Evolutionary conservation across 2,329 filamentous ascomycete genomes (phyloP).

Genomic region (Talaromyces atroroseus): DNA sequence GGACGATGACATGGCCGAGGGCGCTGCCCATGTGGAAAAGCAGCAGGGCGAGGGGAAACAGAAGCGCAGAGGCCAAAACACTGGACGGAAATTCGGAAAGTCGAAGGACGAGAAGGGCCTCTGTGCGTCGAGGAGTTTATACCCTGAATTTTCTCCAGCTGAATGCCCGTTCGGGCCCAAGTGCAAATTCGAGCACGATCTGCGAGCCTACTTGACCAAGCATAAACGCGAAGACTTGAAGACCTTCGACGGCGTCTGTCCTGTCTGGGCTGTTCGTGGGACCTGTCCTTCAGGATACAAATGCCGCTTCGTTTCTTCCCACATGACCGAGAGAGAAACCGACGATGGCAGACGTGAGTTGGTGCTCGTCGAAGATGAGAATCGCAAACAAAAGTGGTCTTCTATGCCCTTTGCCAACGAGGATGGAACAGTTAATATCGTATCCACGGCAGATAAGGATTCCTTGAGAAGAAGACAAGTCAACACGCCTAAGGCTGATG

Average conservation of each 20-base stretch:
- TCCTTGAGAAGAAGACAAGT: conserved; percentile 68
- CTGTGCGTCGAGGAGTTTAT: conserved; percentile 67
- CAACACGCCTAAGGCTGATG: conserved; percentile 66
- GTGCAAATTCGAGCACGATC: conserved; percentile 76
- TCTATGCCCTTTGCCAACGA: conserved; percentile 30
- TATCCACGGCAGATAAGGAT: conserved; percentile 65
- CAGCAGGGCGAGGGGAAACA: conserved; percentile 39
- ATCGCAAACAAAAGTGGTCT: conserved; percentile 37
- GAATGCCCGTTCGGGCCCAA: conserved; percentile 72
- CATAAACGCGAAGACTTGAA: conserved; percentile 75
- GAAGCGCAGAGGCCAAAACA: conserved; percentile 73
- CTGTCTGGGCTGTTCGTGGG: conserved; percentile 70
- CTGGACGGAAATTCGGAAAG: conserved; percentile 70
- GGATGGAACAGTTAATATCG: conserved; percentile 69
- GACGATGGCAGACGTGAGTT: conserved; percentile 81
- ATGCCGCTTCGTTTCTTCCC: conserved; percentile 82
- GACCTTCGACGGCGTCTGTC: conserved; percentile 72
- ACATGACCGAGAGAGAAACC: conserved; percentile 72
- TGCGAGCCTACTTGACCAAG: conserved; percentile 77
- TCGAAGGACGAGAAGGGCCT: conserved; percentile 72
- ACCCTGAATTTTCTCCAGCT: conserved; percentile 72
- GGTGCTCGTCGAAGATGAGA: conserved; percentile 58
- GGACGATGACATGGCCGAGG: conserved; percentile 57
- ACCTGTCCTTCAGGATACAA: conserved; percentile 85
- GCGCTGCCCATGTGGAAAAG: conserved; percentile 43